Evolutionary conservation across 164 flowering plant genomes (phyloP).

Genomic region (Chloranthus sessilifolius): DNA sequence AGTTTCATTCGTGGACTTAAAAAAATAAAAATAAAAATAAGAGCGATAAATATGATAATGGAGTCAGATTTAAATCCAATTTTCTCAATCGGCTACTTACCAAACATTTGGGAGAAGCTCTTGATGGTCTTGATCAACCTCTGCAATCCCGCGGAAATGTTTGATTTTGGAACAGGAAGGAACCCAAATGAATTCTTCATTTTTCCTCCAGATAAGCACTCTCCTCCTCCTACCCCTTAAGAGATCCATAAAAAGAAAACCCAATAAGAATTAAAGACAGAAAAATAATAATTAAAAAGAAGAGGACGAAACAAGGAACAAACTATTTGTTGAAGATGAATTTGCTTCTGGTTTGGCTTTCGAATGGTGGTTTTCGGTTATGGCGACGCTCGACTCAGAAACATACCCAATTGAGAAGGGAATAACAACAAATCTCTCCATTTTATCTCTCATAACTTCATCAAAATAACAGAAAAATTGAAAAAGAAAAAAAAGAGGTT

Average conservation of each 20-base stretch:
- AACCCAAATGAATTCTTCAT: constrained; percentile 43
- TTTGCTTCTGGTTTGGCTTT: constrained; percentile 26
- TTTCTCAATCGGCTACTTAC: no score
- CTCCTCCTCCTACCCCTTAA: constrained; percentile 38
- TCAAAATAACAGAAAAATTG: constrained; percentile 2
- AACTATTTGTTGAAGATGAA: constrained; percentile 18
- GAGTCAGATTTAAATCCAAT: no score
- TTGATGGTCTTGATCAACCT: constrained; percentile 62
- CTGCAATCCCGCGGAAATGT: constrained; percentile 47
- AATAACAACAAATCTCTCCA: constrained; percentile 65
- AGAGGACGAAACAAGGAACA: no score
- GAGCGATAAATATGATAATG: no score
- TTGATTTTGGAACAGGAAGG: constrained; percentile 39
- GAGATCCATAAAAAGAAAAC: no score
- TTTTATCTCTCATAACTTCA: constrained; percentile 39
- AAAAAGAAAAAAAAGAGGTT: constrained; percentile 6
- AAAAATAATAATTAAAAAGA: no score
- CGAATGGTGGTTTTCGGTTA: constrained; percentile 19
- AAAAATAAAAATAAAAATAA: no score
- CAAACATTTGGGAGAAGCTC: constrained; percentile 68
- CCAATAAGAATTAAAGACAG: neutral
- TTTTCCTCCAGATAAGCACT: constrained; percentile 33
- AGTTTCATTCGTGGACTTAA: no score
- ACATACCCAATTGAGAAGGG: constrained; percentile 59
- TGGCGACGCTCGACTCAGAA: constrained; percentile 43